Conservation (phyloP, 768 basidiomycete species). For the Clitopilus hobsonii region DNA sequence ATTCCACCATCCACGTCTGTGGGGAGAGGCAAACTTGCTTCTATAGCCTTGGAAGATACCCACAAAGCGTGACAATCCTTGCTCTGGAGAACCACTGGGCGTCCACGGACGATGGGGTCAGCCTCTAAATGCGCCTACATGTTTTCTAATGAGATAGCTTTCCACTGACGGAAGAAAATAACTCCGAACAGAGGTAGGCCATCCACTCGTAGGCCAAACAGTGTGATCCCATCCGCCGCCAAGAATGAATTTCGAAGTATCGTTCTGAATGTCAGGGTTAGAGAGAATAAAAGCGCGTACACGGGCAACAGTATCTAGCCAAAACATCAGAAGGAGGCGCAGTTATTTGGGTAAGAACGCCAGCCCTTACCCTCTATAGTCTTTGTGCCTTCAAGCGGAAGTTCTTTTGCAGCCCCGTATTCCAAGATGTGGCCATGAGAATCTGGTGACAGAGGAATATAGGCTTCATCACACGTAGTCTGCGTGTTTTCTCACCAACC, state of each 20-base stretch:
- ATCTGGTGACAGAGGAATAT: slow-evolving; percentile 39
- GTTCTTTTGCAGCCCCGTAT: slow-evolving; percentile 63
- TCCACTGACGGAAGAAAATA: slow-evolving; percentile 1
- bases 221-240: slow-evolving; percentile 96
- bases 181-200: slow-evolving; percentile 63
- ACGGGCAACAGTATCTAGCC: slow-evolving; percentile 55
- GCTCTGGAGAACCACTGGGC: slow-evolving; percentile 74
- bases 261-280: slow-evolving; percentile 49
- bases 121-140: slow-evolving; percentile 64
- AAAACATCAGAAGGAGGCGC: neutral
- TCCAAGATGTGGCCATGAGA: slow-evolving; percentile 78
- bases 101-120: slow-evolving; percentile 61
- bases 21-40: slow-evolving; percentile 58
- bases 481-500: slow-evolving; percentile 41
- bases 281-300: slow-evolving; percentile 57
- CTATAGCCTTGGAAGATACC: slow-evolving; percentile 66
- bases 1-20: slow-evolving; percentile 73
- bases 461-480: slow-evolving; percentile 4
- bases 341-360: neutral
- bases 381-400: slow-evolving; percentile 60
- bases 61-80: slow-evolving; percentile 90
- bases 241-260: slow-evolving; percentile 60
- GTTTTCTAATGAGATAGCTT: neutral
- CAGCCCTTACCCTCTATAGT: slow-evolving; percentile 56
- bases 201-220: slow-evolving; percentile 51